Conservation (phyloP, 768 basidiomycete species). For the Tulasnella sp. region DNA sequence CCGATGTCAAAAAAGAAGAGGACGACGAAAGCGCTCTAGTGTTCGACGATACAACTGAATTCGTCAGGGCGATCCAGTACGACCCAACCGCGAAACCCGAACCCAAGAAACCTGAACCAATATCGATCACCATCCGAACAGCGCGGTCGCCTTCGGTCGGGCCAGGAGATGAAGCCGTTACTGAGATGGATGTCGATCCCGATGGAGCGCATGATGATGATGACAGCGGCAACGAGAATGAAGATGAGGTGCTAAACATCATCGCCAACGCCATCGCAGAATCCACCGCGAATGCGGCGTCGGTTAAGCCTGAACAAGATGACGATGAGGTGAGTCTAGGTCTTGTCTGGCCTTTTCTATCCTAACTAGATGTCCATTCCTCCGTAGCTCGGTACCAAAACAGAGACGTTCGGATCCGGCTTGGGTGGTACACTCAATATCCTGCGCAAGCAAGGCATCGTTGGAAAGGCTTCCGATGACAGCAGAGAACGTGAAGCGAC, state of each 20-base stretch:
- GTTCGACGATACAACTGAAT: slow-evolving; percentile 96
- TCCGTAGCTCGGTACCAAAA: slow-evolving; percentile 56
- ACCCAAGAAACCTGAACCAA: slow-evolving; percentile 30
- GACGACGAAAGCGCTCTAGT: slow-evolving; percentile 44
- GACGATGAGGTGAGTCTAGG: slow-evolving; percentile 37
- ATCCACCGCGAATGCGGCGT: slow-evolving; percentile 38
- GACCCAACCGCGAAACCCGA: slow-evolving; percentile 47
- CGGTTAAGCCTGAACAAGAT: slow-evolving; percentile 35
- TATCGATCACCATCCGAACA: slow-evolving; percentile 37
- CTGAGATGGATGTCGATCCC: slow-evolving; percentile 68
- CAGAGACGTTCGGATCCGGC: slow-evolving; percentile 74
- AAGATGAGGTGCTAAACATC: slow-evolving; percentile 61
- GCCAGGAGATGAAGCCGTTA: slow-evolving; percentile 27
- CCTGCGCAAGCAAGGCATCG: slow-evolving; percentile 85
- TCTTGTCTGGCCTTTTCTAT: not conserved
- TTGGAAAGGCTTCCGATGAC: slow-evolving; percentile 61
- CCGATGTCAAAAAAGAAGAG: slow-evolving; percentile 48
- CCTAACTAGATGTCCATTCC: not conserved
- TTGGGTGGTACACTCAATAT: slow-evolving; percentile 86
- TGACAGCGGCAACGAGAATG: slow-evolving; percentile 49
- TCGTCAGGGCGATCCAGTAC: slow-evolving; percentile 78
- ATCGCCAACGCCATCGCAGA: slow-evolving; percentile 68
- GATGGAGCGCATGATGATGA: slow-evolving; percentile 70
- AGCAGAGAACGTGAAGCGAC: slow-evolving; percentile 70
- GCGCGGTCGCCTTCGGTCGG: slow-evolving; percentile 26